Percentiles rank a stretch among this genome's conserved stretches.
phyloP scores from a whole-genome alignment of 202 grass and related monocot genomes.

The Hordeum pubiflorum region DNA sequence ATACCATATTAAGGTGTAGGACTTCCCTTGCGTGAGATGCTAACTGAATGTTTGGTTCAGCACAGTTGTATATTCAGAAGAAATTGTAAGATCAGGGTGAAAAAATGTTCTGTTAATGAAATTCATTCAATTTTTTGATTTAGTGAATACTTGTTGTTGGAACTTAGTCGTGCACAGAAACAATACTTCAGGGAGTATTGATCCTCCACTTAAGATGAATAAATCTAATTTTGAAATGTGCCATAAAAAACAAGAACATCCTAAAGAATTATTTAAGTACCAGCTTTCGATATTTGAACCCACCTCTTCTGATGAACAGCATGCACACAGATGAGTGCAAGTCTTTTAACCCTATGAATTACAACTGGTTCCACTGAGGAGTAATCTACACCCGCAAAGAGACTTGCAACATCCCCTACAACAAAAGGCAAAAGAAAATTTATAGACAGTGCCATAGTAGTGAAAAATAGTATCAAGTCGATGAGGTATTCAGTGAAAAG shows the following conservation, averaged over 20 bases:
- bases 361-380: constrained; percentile 44
- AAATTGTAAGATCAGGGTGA: not conserved
- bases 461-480: constrained; percentile 5
- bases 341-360: constrained; percentile 70
- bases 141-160: not conserved
- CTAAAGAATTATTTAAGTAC: constrained; percentile 5
- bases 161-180: constrained; percentile 7
- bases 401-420: constrained; percentile 65
- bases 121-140: not conserved
- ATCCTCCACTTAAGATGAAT: not conserved
- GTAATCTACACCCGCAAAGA: constrained; percentile 59
- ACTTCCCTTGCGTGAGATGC: not conserved
- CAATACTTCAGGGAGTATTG: not conserved
- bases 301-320: constrained; percentile 75
- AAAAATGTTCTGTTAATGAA: not conserved
- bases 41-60: constrained; percentile 4
- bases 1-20: not conserved
- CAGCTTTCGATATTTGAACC: constrained; percentile 17
- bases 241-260: not conserved
- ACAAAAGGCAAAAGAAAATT: not conserved
- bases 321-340: constrained; percentile 63
- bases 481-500: not conserved
- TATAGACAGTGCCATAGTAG: constrained; percentile 1
- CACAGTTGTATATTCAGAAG: not conserved
- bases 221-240: not conserved